A percentile compares a stretch with the other conserved stretches of the same genome.
These are phyloP conservation scores for Yamadazyma phyllophila DNA, from an alignment of 805 yeast species.

Conservation along the genomic window DNA sequence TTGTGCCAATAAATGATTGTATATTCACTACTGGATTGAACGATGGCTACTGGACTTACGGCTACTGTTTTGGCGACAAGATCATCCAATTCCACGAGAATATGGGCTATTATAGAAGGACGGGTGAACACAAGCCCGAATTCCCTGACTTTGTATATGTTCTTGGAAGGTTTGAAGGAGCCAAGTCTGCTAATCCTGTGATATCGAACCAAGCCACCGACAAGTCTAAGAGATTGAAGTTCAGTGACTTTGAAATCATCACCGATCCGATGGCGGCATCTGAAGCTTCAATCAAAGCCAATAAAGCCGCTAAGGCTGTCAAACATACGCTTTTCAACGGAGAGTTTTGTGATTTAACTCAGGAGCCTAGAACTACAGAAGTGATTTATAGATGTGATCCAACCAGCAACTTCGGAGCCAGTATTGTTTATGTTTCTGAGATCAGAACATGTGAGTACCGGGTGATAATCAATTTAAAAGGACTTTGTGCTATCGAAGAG, in stretches of 20 bases:
- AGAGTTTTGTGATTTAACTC: slow-evolving; percentile 58
- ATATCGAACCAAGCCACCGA: slow-evolving; percentile 24
- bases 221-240: slow-evolving; percentile 14
- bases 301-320: slow-evolving; percentile 27
- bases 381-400: slow-evolving; percentile 57
- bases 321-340: slow-evolving; percentile 46
- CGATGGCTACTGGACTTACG: slow-evolving; percentile 56
- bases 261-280: slow-evolving; percentile 17
- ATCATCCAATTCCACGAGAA: slow-evolving; percentile 49
- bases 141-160: slow-evolving; percentile 33
- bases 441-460: slow-evolving; percentile 56
- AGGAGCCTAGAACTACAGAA: slow-evolving; percentile 50
- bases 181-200: slow-evolving; percentile 10
- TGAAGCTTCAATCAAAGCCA: background rate
- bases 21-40: slow-evolving; percentile 22
- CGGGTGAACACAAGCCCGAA: slow-evolving; percentile 29
- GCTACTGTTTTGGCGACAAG: slow-evolving; percentile 47
- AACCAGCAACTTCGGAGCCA: background rate
- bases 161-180: slow-evolving; percentile 35
- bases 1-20: slow-evolving; percentile 23
- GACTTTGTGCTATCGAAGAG: slow-evolving; percentile 44
- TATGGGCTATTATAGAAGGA: slow-evolving; percentile 18
- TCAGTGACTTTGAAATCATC: slow-evolving; percentile 26
- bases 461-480: slow-evolving; percentile 49
- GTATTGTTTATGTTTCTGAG: slow-evolving; percentile 47